Base-by-base conservation (phyloP, 345 rosid genomes). In the Pelargonium nanum region DNA sequence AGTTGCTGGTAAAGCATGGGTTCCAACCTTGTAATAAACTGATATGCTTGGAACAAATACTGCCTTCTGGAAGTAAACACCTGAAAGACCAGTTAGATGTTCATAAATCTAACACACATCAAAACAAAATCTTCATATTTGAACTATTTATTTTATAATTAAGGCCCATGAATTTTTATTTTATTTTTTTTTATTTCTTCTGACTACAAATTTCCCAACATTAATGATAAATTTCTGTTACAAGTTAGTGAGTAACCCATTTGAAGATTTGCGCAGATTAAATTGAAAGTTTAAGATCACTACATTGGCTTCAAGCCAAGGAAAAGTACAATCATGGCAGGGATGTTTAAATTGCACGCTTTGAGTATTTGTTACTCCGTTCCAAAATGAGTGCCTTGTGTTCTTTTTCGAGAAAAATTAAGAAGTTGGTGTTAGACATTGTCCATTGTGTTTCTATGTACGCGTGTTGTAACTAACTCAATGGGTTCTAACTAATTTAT, bases 31-130 rank as follows among this genome's bases (percentile, higher is more conserved):
- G 85, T 81, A 26, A 75, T 89, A 87, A 55, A 84, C 80, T 0
- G 97, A 87, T 66, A 77, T 66, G 65, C 88, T 93, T 19, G 96
- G 96, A 10, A 84, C 96, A 81, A 93, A 93, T 26, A 93, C 79
- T 0, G 96, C 99, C 78, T 75, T 89, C 76, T 80, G 78, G 91
- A 93, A 89, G 61, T 66, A 56, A 73, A 93, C 84, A 63, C 92
- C 97, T 93, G 56, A 69, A 66, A 44, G n/a, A n/a, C 50, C 61
- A 53, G 56, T 55, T 59, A 30, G 54, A 62, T 53, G 30, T 21
- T 52, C 7, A 24, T 55, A 26, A 59, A 34, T 2, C 16, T 24
- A 34, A 56, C 32, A 20, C 19, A 30, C 26, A 28, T 8, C 23
- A n/a, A 13, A 32, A 53, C 4, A 51, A 22, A 67, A 58, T 72